Percentiles rank a stretch among this genome's conserved stretches.
These are phyloP conservation scores for Marasmius sp. DNA, from an alignment of 1,284 basidiomycete species.

Conservation along the genomic window DNA sequence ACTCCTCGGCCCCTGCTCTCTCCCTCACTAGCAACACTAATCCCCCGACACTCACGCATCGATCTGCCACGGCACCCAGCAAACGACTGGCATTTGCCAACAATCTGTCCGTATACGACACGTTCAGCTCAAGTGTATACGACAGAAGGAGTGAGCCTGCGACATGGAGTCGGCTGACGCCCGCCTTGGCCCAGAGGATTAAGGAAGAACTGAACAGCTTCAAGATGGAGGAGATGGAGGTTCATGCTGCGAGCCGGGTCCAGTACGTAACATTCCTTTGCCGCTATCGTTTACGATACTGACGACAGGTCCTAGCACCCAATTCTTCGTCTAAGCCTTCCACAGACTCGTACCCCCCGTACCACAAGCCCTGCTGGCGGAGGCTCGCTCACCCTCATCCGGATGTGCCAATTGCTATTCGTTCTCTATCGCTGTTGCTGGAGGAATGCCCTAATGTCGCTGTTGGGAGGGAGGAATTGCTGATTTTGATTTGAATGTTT, in stretches of 20 bases:
- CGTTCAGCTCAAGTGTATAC: constrained; percentile 89
- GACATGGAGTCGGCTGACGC: constrained; percentile 95
- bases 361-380: background rate
- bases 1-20: constrained; percentile 88
- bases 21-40: constrained; percentile 49
- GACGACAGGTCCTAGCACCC: constrained; percentile 35
- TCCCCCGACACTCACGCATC: constrained; percentile 54
- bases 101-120: constrained; percentile 93
- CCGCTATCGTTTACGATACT: background rate
- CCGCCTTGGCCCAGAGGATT: constrained; percentile 90
- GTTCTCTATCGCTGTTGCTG: background rate
- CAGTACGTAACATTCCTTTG: constrained; percentile 60
- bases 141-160: constrained; percentile 94
- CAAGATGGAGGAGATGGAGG: constrained; percentile 99
- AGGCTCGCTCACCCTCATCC: background rate
- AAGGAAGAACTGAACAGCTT: constrained; percentile 96
- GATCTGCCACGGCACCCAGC: constrained; percentile 62
- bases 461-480: background rate
- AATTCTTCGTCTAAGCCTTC: constrained; percentile 46
- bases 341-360: too few species aligned
- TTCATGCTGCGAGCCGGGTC: constrained; percentile 85
- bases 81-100: constrained; percentile 87
- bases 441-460: background rate
- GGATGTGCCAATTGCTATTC: background rate
- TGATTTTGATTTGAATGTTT: background rate